phyloP scores from a whole-genome alignment of 768 basidiomycete species.

The Lactarius tabidus region DNA sequence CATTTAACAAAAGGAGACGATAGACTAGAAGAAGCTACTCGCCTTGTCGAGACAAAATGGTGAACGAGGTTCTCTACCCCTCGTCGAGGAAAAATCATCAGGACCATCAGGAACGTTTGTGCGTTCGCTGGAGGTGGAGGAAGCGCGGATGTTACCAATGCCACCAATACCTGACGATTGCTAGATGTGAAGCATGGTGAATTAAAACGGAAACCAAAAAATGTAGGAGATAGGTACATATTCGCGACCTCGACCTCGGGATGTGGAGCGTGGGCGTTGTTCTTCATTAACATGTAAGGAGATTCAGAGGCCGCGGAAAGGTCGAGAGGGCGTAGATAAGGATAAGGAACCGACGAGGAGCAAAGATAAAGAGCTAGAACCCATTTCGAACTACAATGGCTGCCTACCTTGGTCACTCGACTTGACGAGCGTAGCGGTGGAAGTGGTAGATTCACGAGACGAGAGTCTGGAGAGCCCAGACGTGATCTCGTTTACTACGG shows the following conservation, averaged over 20 bases:
- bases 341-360: neutral
- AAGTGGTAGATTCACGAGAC: neutral
- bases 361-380: neutral
- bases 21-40: neutral
- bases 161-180: constrained; percentile 18
- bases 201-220: neutral
- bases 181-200: constrained; percentile 1
- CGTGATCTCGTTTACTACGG: neutral
- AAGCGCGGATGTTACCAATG: constrained; percentile 12
- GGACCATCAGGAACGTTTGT: neutral
- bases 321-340: neutral
- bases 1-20: neutral
- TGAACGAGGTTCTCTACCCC: constrained; percentile 3
- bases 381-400: neutral
- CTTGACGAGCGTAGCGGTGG: neutral
- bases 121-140: neutral
- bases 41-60: neutral
- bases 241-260: neutral
- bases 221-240: neutral
- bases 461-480: neutral
- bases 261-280: neutral
- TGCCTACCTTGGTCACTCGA: neutral
- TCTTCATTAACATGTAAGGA: constrained; percentile 6
- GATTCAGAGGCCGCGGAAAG: neutral
- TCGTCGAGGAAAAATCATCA: neutral